These are phyloP conservation scores for Nyssa sinensis DNA, from an alignment of 148 eudicot genomes.

Conservation along the genomic window DNA sequence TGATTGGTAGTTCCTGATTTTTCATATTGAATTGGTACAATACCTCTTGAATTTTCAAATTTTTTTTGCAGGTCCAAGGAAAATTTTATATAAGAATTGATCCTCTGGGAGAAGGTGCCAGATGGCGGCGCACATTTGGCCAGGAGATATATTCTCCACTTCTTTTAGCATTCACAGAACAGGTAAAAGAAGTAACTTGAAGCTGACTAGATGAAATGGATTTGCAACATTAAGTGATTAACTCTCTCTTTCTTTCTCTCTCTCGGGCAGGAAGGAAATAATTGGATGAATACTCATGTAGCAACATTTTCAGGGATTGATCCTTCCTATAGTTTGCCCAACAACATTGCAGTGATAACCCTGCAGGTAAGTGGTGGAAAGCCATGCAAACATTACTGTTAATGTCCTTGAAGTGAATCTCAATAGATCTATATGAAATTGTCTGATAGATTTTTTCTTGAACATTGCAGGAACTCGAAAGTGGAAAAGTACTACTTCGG, in stretches of 20 bases:
- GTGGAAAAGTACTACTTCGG: slow-evolving; percentile 73
- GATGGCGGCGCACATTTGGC: slow-evolving; percentile 90
- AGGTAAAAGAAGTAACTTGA: slow-evolving; percentile 35
- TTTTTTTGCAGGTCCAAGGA: slow-evolving; percentile 76
- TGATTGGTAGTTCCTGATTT: too few species aligned
- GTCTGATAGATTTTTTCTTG: slow-evolving; percentile 2
- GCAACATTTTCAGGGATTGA: slow-evolving; percentile 71
- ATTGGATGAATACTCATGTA: slow-evolving; percentile 60
- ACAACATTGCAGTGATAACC: slow-evolving; percentile 74
- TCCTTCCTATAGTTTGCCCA: slow-evolving; percentile 73
- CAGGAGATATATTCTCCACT: slow-evolving; percentile 96
- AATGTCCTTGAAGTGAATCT: background rate
- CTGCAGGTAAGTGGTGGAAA: slow-evolving; percentile 61
- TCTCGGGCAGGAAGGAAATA: slow-evolving; percentile 72
- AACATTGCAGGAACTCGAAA: slow-evolving; percentile 75
- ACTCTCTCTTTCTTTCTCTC: slow-evolving; percentile 12
- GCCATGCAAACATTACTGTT: background rate
- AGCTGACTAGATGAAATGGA: background rate
- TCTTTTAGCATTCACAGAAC: slow-evolving; percentile 84
- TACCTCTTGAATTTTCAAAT: too few species aligned
- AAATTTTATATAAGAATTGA: slow-evolving; percentile 76
- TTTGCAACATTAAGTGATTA: background rate
- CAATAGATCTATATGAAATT: background rate
- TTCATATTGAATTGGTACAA: too few species aligned
- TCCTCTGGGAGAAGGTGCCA: slow-evolving; percentile 86